Conservation (phyloP, 1,284 basidiomycete genomes). For the Omphalotus olearius region DNA sequence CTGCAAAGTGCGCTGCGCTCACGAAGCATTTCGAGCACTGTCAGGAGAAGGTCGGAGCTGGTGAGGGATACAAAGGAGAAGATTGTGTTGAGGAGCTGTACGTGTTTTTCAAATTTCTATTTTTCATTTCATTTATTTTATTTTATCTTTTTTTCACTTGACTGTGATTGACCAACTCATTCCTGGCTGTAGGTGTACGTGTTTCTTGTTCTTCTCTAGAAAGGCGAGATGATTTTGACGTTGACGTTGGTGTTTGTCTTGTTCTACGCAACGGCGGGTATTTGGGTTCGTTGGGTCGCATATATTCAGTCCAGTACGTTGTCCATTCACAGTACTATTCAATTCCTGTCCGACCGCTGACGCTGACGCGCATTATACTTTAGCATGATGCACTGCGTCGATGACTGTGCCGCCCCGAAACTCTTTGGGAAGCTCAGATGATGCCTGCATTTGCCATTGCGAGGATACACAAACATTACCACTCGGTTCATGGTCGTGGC, state of each 20-base stretch:
- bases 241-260: conserved; percentile 3
- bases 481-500: no score
- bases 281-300: no score
- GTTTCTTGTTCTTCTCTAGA: conserved; percentile 5
- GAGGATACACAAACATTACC: no score
- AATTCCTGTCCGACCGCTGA: background rate
- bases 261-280: background rate
- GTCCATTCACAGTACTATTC: no score
- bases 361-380: no score
- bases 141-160: conserved; percentile 9
- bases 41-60: conserved; percentile 79
- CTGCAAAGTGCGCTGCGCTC: conserved; percentile 64
- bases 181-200: conserved; percentile 41
- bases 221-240: no score
- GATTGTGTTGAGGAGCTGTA: conserved; percentile 90
- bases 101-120: no score
- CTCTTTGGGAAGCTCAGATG: conserved; percentile 61
- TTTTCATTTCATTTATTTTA: conserved; percentile 6
- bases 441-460: no score
- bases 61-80: conserved; percentile 82
- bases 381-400: conserved; percentile 89
- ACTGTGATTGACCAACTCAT: conserved; percentile 10
- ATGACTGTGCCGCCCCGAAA: conserved; percentile 78
- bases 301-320: conserved; percentile 59
- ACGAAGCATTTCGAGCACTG: conserved; percentile 90